Percentiles rank a stretch among this genome's conserved stretches.
Conservation (phyloP, 2,329 filamentous ascomycete genomes). For the Microsporum ferrugineum region DNA sequence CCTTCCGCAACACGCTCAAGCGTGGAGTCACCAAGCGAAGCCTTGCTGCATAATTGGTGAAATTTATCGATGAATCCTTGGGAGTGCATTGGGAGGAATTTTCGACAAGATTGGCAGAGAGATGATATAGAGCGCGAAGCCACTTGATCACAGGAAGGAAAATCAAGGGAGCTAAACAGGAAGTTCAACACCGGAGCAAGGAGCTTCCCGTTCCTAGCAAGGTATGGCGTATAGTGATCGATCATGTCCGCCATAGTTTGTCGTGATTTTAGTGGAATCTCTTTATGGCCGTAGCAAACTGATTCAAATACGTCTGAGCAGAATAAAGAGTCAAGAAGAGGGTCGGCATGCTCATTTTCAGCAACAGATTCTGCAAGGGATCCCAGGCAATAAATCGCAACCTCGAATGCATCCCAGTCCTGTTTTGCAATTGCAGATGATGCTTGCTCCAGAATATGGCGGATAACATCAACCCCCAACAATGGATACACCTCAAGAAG, state of each 20-base stretch:
- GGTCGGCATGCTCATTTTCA: conserved; percentile 33
- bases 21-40: conserved; percentile 27
- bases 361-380: conserved; percentile 36
- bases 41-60: conserved; percentile 28
- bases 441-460: conserved; percentile 31
- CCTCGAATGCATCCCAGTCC: conserved; percentile 36
- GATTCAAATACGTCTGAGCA: conserved; percentile 26
- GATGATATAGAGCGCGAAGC: conserved; percentile 35
- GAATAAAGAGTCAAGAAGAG: conserved; percentile 32
- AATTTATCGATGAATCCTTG: conserved; percentile 35
- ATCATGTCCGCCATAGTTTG: conserved; percentile 35
- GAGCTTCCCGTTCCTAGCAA: conserved; percentile 32
- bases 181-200: conserved; percentile 34
- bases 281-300: conserved; percentile 23
- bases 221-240: conserved; percentile 34
- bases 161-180: conserved; percentile 34
- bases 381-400: conserved; percentile 33
- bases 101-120: conserved; percentile 35
- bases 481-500: conserved; percentile 34
- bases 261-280: conserved; percentile 29
- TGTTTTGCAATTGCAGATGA: conserved; percentile 22
- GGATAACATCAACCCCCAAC: conserved; percentile 32
- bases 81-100: conserved; percentile 30
- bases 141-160: conserved; percentile 30
- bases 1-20: conserved; percentile 35